These are phyloP conservation scores for Melaleuca alternifolia DNA, from an alignment of 345 rosid genomes.

Conservation along the genomic window DNA sequence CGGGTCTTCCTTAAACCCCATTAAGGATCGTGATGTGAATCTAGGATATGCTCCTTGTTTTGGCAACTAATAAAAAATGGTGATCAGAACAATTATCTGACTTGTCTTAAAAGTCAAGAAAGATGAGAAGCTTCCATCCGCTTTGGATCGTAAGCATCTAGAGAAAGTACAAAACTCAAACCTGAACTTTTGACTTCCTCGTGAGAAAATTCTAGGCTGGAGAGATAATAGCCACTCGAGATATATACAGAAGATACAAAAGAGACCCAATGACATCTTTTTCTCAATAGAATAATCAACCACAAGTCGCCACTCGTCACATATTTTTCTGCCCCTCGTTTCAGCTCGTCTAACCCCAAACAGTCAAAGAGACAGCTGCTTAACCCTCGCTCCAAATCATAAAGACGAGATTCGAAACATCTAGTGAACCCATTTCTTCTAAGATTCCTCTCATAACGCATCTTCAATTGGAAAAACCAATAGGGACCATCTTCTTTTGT, in stretches of 20 bases:
- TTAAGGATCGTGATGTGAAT: not conserved
- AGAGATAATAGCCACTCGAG: not conserved
- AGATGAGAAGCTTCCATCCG: not conserved
- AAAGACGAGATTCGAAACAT: not conserved
- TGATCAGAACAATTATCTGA: not conserved
- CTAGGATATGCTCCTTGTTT: not conserved
- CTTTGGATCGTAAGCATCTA: not conserved
- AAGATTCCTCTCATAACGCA: not conserved
- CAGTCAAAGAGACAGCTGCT: not conserved
- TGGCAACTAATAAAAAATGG: not conserved
- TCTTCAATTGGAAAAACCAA: not conserved
- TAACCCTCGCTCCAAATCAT: not conserved
- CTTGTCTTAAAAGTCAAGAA: not conserved
- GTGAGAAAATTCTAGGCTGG: not conserved
- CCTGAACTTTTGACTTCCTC: not conserved
- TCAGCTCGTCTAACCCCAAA: not conserved
- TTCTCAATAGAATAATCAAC: not conserved
- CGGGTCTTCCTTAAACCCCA: not conserved
- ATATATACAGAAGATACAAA: not conserved
- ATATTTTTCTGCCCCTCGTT: not conserved
- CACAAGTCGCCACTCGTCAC: not conserved
- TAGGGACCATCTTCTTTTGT: not conserved
- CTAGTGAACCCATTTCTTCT: not conserved
- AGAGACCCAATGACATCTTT: not conserved
- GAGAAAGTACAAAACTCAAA: not conserved